Conservation (phyloP, 306 rosid genomes). For the Comarum palustre region DNA sequence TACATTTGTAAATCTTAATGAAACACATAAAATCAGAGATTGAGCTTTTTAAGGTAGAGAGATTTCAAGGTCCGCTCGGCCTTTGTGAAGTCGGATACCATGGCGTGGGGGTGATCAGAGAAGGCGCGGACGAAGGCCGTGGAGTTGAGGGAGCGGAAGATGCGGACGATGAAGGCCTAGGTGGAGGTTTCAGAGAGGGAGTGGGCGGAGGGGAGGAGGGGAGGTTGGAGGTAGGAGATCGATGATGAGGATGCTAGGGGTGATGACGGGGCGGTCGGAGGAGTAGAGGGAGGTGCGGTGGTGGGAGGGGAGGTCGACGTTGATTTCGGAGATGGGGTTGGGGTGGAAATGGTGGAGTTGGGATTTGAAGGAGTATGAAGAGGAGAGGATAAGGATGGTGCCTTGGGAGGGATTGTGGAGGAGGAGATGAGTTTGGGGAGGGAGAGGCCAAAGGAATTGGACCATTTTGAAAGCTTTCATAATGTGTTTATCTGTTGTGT, state of each 20-base stretch:
- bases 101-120: conserved; percentile 77
- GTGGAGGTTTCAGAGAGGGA: conserved; percentile 76
- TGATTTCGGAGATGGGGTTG: conserved; percentile 55
- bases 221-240: conserved; percentile 61
- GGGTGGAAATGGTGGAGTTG: conserved; percentile 51
- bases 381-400: conserved; percentile 65
- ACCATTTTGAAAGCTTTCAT: no score
- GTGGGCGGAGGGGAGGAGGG: conserved; percentile 66
- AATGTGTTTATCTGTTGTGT: no score
- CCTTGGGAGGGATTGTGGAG: conserved; percentile 69
- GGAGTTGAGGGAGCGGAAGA: conserved; percentile 58
- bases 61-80: conserved; percentile 74
- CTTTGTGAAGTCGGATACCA: conserved; percentile 89
- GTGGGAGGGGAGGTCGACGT: conserved; percentile 68
- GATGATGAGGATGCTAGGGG: conserved; percentile 83
- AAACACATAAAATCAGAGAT: conserved; percentile 38
- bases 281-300: conserved; percentile 78
- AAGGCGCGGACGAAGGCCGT: conserved; percentile 64
- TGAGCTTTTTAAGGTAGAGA: conserved; percentile 49
- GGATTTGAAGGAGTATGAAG: conserved; percentile 59
- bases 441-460: conserved; percentile 73
- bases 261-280: conserved; percentile 63
- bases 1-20: not conserved
- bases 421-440: conserved; percentile 62
- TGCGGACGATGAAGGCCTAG: conserved; percentile 75